A percentile compares a stretch with the other conserved stretches of the same genome.
These are phyloP conservation scores for Penicillium macrosclerotiorum DNA, from an alignment of 495 filamentous ascomycete genomes.

Conservation along the genomic window DNA sequence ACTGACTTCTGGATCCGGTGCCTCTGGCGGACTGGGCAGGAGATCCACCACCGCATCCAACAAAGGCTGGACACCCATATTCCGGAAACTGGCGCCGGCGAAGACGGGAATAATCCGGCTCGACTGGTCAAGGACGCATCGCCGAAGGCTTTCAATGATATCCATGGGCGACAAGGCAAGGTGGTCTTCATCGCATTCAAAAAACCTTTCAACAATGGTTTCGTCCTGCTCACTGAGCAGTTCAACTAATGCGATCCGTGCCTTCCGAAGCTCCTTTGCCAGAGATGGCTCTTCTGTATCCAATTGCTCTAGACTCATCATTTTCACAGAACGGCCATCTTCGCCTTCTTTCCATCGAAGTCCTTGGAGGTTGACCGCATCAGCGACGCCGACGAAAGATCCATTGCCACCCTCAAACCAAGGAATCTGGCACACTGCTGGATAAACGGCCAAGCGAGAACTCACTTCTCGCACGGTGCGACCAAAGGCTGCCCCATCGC, in stretches of 20 bases:
- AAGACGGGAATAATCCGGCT: slow-evolving; percentile 80
- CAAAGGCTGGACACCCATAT: slow-evolving; percentile 92
- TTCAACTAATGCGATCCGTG: slow-evolving; percentile 78
- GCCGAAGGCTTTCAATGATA: slow-evolving; percentile 72
- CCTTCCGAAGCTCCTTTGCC: slow-evolving; percentile 68
- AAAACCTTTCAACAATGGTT: slow-evolving; percentile 74
- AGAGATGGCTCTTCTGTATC: slow-evolving; percentile 52
- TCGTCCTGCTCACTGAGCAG: slow-evolving; percentile 86
- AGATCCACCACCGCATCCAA: slow-evolving; percentile 85
- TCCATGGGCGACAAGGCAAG: slow-evolving; percentile 59
- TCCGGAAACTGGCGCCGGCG: slow-evolving; percentile 87
- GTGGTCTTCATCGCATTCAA: slow-evolving; percentile 72
- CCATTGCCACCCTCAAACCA: slow-evolving; percentile 80
- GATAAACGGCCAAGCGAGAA: slow-evolving; percentile 74
- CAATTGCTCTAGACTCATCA: slow-evolving; percentile 48
- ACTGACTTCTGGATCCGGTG: slow-evolving; percentile 74
- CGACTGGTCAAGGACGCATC: slow-evolving; percentile 54
- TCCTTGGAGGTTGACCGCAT: slow-evolving; percentile 64
- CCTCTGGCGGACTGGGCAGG: slow-evolving; percentile 77
- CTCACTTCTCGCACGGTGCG: slow-evolving; percentile 83
- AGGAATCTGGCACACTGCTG: slow-evolving; percentile 90
- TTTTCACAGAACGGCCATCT: slow-evolving; percentile 64
- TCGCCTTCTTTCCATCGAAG: slow-evolving; percentile 56
- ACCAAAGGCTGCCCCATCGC: slow-evolving; percentile 88
- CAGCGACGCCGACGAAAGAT: slow-evolving; percentile 75